A percentile compares a stretch with the other conserved stretches of the same genome.
phyloP scores from a whole-genome alignment of 768 basidiomycete species.

The Naganishia randhawae region DNA sequence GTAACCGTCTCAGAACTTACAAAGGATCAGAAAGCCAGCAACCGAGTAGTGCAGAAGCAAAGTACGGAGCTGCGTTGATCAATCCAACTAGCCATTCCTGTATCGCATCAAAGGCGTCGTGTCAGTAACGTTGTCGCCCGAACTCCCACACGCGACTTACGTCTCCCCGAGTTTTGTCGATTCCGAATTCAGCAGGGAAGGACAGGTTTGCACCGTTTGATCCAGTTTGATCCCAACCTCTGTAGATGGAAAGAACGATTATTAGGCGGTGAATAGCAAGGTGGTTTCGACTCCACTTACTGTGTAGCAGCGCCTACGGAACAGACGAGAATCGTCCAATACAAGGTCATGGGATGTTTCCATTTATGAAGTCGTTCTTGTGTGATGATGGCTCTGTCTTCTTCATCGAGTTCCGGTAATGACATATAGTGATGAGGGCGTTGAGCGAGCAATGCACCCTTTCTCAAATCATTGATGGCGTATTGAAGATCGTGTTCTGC shows the following conservation, averaged over 20 bases:
- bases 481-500: conserved; percentile 37
- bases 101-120: conserved; percentile 21
- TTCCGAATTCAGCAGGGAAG: conserved; percentile 48
- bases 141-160: not conserved
- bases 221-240: conserved; percentile 46
- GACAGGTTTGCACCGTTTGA: conserved; percentile 45
- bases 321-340: conserved; percentile 38
- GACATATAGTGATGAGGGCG: conserved; percentile 37
- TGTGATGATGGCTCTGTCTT: conserved; percentile 40
- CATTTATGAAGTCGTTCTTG: conserved; percentile 46
- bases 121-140: conserved; percentile 30
- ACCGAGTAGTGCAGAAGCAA: conserved; percentile 19
- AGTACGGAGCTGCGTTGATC: conserved; percentile 40
- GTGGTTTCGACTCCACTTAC: not conserved
- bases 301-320: conserved; percentile 42
- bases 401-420: conserved; percentile 39
- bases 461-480: conserved; percentile 26
- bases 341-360: conserved; percentile 44
- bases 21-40: conserved; percentile 20
- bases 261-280: not conserved
- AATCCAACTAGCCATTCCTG: conserved; percentile 43
- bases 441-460: conserved; percentile 44
- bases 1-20: not conserved
- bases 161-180: not conserved
- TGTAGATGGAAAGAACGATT: too few species aligned